Conservation (phyloP, 1,139 yeast species). For the Yamadazyma jaroonii region DNA sequence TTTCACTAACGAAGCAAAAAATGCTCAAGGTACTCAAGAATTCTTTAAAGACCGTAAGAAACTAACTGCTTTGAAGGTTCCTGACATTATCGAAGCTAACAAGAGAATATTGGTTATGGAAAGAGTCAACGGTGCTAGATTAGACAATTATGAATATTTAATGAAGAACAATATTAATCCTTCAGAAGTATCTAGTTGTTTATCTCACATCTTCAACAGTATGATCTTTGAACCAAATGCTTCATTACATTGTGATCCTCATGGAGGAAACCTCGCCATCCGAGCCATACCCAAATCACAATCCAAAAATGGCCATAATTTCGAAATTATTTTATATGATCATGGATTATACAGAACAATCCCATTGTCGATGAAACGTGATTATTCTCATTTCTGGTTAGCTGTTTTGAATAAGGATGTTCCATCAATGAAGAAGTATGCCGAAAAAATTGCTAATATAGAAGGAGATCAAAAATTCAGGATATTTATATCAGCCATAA, state of each 20-base stretch:
- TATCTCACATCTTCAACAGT: constrained; percentile 86
- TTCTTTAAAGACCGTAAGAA: constrained; percentile 58
- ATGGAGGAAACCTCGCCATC: constrained; percentile 93
- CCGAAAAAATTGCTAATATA: constrained; percentile 79
- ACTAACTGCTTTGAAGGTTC: constrained; percentile 77
- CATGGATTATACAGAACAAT: constrained; percentile 92
- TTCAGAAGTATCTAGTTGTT: constrained; percentile 76
- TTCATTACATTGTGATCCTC: constrained; percentile 96
- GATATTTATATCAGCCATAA: constrained; percentile 87
- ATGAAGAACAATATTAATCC: constrained; percentile 64
- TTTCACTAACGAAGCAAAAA: constrained; percentile 81
- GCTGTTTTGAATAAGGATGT: constrained; percentile 74
- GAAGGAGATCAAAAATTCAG: constrained; percentile 71
- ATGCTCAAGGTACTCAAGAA: constrained; percentile 65
- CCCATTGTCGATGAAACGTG: constrained; percentile 70
- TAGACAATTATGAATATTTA: constrained; percentile 72
- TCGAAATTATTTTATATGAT: constrained; percentile 88
- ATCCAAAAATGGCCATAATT: constrained; percentile 57
- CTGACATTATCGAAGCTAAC: constrained; percentile 64
- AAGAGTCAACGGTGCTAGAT: constrained; percentile 73
- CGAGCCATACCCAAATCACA: constrained; percentile 33
- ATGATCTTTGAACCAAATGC: constrained; percentile 95
- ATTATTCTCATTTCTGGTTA: constrained; percentile 91
- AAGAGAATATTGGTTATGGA: constrained; percentile 86
- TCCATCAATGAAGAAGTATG: constrained; percentile 65